phyloP scores from a whole-genome alignment of 2,329 filamentous ascomycete genomes.

The Pseudocercospora crystallina region DNA sequence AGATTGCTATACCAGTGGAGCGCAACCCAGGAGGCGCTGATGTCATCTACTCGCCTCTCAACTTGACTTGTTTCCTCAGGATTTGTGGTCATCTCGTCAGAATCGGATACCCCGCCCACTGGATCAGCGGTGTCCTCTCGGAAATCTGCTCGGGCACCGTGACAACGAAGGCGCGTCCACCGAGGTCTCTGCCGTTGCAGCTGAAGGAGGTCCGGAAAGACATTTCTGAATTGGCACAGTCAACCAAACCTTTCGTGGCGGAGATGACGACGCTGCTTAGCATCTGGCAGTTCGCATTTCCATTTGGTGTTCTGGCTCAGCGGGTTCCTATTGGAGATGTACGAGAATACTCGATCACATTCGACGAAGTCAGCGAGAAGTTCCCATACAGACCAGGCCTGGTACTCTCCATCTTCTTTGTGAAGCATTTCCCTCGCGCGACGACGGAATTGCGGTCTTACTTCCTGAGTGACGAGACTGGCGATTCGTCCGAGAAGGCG shows the following conservation, averaged over 20 bases:
- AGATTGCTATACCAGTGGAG: constrained; percentile 13
- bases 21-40: neutral
- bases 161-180: constrained; percentile 14
- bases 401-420: neutral
- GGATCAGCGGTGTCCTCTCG: constrained; percentile 10
- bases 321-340: neutral
- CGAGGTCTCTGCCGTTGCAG: constrained; percentile 13
- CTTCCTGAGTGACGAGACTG: constrained; percentile 7
- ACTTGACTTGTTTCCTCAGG: constrained; percentile 16
- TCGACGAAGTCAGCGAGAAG: neutral
- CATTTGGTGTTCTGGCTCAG: constrained; percentile 7
- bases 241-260: constrained; percentile 12
- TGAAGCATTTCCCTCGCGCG: neutral
- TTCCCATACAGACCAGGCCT: neutral
- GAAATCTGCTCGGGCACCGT: constrained; percentile 12
- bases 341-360: constrained; percentile 4
- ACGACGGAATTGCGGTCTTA: neutral
- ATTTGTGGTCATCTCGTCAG: constrained; percentile 14
- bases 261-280: constrained; percentile 14
- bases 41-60: constrained; percentile 21
- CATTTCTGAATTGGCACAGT: constrained; percentile 8
- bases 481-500: constrained; percentile 1
- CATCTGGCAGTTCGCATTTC: constrained; percentile 13
- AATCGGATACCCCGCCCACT: constrained; percentile 14
- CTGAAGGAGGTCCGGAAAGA: constrained; percentile 11